A percentile compares a stretch with the other conserved stretches of the same genome.
Conservation (phyloP, 306 rosid genomes). For the Gleditsia sinensis region DNA sequence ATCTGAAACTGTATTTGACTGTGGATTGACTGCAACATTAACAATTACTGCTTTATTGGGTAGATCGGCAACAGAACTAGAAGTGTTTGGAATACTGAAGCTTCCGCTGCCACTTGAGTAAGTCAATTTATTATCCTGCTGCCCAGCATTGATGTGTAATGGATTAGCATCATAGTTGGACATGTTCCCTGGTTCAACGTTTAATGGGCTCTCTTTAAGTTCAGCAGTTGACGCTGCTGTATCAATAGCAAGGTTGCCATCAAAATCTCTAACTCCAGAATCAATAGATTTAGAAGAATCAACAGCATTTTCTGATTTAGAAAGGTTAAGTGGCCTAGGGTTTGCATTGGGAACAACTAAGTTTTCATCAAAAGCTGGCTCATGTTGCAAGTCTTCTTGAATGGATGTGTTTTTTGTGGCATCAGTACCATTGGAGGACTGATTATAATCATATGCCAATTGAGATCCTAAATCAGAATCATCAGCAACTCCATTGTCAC, state of each 20-base stretch:
- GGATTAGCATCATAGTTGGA: constrained; percentile 41
- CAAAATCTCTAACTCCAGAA: constrained; percentile 56
- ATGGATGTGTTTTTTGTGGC: constrained; percentile 43
- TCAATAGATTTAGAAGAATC: constrained; percentile 52
- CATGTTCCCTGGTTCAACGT: constrained; percentile 46
- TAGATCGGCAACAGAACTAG: constrained; percentile 35
- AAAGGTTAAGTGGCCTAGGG: constrained; percentile 30
- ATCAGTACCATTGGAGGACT: constrained; percentile 47
- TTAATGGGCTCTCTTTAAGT: constrained; percentile 45
- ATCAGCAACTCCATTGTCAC: constrained; percentile 51
- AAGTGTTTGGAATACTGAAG: constrained; percentile 34
- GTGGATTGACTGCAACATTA: constrained; percentile 39
- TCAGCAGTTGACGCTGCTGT: constrained; percentile 50
- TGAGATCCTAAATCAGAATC: constrained; percentile 50
- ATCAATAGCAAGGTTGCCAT: constrained; percentile 43
- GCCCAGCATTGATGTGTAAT: constrained; percentile 42
- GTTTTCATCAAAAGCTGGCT: constrained; percentile 46
- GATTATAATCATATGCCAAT: constrained; percentile 46
- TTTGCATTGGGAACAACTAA: constrained; percentile 40
- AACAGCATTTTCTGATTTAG: constrained; percentile 55
- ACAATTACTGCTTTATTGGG: constrained; percentile 39
- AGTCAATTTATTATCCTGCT: constrained; percentile 55
- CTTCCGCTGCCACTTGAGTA: constrained; percentile 40
- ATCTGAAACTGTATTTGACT: constrained; percentile 47
- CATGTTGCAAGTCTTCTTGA: constrained; percentile 49